Evolutionary conservation across 352 stramenopile genomes (phyloP), one percentile per base, ranked within the genome.

Genomic region (Pilasporangium apinafurcum): DNA sequence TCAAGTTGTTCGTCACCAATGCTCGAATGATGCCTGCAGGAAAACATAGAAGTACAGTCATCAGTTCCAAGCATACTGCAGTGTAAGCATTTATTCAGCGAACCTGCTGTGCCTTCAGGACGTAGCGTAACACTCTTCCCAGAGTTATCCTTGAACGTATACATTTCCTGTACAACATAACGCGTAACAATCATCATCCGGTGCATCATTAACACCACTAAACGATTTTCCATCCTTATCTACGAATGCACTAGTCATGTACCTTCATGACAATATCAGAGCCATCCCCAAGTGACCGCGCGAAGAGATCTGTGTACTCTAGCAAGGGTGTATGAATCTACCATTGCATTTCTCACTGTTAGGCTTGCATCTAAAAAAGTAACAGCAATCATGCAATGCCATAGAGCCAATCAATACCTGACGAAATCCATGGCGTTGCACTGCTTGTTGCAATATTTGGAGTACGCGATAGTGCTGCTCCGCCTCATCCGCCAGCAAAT

Each of bases 231-330:
- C 21, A 30, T 8, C 14, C 4, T 5, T 21, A 28, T 12, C 3
- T 28, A 5, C 13, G 14, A 18, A 32, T 44, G 18, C 5, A 16
- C 31, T 39, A 42, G 18, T 30, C 20, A 36, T 18, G 4, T 22
- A 88, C 81, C 68, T 94, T 95, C 72, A 82, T 90, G 37, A 95
- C 81, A 35, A 95, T 92, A 37, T 95, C 83, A 0, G 83, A 95
- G 29, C 76, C 80, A 36, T 88, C 77, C 8, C 83, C 83, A 21
- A 95, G 59, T 37, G 81, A 92, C 12, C 81, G 68, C 33, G 62
- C 73, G 51, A 86, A 95, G 29, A 95, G 47, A 28, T 95, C 77
- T 34, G 81, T 93, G 56, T 89, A 89, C 66, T 95, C 83, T n/a
- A 95, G 44, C 53, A 88, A 31, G 37, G 83, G 83, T 34, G 79